Conservation (phyloP, 108 stramenopile species). For the Fistulifera pelliculosa region DNA sequence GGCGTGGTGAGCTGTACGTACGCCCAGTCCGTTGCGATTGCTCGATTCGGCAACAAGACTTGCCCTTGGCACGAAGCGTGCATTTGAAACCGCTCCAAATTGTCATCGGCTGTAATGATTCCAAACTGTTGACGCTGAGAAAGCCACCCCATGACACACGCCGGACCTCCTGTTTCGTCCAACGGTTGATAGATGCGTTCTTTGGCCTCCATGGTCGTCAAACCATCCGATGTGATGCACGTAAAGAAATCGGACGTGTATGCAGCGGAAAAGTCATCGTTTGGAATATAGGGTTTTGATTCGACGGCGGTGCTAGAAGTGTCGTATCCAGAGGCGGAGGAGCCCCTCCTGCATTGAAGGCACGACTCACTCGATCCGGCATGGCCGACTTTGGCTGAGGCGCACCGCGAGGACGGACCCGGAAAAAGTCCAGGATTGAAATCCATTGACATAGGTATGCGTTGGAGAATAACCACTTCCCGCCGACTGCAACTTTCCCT, state of each 20-base stretch:
- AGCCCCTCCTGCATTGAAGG: conserved; percentile 67
- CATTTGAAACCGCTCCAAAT: conserved; percentile 43
- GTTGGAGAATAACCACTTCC: conserved; percentile 39
- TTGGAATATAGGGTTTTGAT: too few species aligned
- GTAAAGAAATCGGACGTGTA: conserved; percentile 84
- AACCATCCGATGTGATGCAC: conserved; percentile 55
- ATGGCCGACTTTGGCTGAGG: conserved; percentile 67
- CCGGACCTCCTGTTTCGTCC: conserved; percentile 80
- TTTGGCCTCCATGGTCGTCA: conserved; percentile 14
- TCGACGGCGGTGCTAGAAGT: conserved; percentile 7
- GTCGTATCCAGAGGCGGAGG: conserved; percentile 13
- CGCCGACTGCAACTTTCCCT: conserved; percentile 37
- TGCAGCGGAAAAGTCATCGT: not conserved
- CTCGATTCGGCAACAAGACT: conserved; percentile 17
- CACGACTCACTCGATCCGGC: conserved; percentile 56
- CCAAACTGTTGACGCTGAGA: conserved; percentile 80
- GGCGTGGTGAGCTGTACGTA: conserved; percentile 65
- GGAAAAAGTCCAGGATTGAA: conserved; percentile 80
- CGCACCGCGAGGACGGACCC: conserved; percentile 59
- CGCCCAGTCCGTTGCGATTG: conserved; percentile 65
- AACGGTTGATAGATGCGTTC: conserved; percentile 23
- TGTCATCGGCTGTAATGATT: conserved; percentile 49
- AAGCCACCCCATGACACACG: conserved; percentile 78
- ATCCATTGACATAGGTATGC: conserved; percentile 77
- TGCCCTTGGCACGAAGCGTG: conserved; percentile 59